Percentiles rank a stretch among this genome's conserved stretches.
phyloP scores from a whole-genome alignment of 805 yeast species.

The Candida ortonii region DNA sequence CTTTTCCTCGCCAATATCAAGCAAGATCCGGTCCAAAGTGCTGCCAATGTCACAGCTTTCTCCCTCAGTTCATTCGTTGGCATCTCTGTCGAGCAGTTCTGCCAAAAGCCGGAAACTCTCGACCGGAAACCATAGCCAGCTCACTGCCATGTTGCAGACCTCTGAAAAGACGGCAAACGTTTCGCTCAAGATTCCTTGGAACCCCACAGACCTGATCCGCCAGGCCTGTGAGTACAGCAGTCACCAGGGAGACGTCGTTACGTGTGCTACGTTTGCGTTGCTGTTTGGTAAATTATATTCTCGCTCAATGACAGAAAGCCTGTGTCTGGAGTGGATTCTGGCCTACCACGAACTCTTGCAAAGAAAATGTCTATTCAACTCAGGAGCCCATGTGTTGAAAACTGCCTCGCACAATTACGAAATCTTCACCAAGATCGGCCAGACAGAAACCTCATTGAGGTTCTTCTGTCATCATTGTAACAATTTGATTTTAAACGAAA shows the following conservation, averaged over 20 bases:
- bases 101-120: slow-evolving; percentile 21
- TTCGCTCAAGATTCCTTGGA: slow-evolving; percentile 49
- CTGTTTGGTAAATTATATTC: slow-evolving; percentile 47
- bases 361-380: slow-evolving; percentile 48
- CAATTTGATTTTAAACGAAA: slow-evolving; percentile 57
- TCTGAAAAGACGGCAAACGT: slow-evolving; percentile 1
- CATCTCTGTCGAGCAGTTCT: slow-evolving; percentile 12
- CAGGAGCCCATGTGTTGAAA: slow-evolving; percentile 57
- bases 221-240: slow-evolving; percentile 54
- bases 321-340: slow-evolving; percentile 54
- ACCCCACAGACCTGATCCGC: slow-evolving; percentile 45
- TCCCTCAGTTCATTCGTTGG: slow-evolving; percentile 9
- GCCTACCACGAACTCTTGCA: slow-evolving; percentile 54
- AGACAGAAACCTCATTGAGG: slow-evolving; percentile 42
- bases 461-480: slow-evolving; percentile 63
- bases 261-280: slow-evolving; percentile 56
- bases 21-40: slow-evolving; percentile 11
- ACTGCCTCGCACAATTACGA: slow-evolving; percentile 31
- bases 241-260: slow-evolving; percentile 60
- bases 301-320: slow-evolving; percentile 23
- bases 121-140: slow-evolving; percentile 25
- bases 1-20: slow-evolving; percentile 13
- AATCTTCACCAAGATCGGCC: slow-evolving; percentile 34
- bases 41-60: slow-evolving; percentile 12
- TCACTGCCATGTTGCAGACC: slow-evolving; percentile 28